Evolutionary conservation across 2,329 filamentous ascomycete genomes (phyloP).

Genomic region (Aulographum hederae): DNA sequence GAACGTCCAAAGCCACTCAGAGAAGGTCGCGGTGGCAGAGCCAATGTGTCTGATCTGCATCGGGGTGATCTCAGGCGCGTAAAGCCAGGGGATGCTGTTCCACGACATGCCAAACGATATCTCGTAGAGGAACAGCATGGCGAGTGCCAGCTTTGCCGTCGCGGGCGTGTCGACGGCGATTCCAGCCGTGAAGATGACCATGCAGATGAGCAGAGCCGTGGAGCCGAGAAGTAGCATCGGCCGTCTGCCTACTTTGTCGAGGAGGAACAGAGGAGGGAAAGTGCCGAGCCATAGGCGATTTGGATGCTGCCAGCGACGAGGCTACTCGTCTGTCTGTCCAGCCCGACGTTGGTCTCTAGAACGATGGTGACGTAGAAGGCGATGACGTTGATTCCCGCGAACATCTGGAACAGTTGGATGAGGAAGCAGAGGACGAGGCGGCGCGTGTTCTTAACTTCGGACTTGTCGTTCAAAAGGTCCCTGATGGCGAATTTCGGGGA

Average conservation of each 20-base stretch:
- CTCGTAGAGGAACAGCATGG: constrained; percentile 8
- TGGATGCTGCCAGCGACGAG: no score
- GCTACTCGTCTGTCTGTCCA: no score
- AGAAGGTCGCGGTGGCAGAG: constrained; percentile 28
- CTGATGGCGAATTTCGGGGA: neutral
- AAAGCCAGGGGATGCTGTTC: constrained; percentile 35
- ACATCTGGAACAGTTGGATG: neutral
- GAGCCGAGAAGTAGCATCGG: constrained; percentile 35
- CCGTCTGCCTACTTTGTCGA: constrained; percentile 30
- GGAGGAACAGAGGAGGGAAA: no score
- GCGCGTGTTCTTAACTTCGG: neutral
- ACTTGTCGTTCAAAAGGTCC: neutral
- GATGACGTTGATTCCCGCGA: no score
- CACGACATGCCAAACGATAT: constrained; percentile 16
- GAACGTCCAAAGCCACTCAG: neutral
- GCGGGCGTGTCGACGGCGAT: no score
- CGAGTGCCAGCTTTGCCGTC: constrained; percentile 32
- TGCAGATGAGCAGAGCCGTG: no score
- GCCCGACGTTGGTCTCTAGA: no score
- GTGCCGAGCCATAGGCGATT: constrained; percentile 34
- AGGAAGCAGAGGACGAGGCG: neutral
- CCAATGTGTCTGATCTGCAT: constrained; percentile 45
- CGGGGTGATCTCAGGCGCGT: constrained; percentile 48
- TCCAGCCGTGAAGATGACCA: no score
- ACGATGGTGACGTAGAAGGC: constrained; percentile 44